A percentile compares a stretch with the other conserved stretches of the same genome.
Evolutionary conservation across 495 filamentous ascomycete species (phyloP).

Genomic region (Oleoguttula mirabilis): DNA sequence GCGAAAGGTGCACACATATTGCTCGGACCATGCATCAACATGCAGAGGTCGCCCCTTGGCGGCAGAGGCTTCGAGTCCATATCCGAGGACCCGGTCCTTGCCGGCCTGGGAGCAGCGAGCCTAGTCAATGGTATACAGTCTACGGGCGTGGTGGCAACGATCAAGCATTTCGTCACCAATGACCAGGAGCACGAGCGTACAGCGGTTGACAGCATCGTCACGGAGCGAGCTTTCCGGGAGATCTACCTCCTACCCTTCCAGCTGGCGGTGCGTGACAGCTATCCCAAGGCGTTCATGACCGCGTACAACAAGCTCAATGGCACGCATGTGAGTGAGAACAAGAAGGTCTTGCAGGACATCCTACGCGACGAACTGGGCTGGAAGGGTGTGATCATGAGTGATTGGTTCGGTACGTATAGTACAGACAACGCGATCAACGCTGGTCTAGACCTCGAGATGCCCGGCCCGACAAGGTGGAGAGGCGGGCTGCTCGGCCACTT

Average conservation of each 20-base stretch:
- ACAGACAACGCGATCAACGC: constrained; percentile 55
- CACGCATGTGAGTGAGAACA: constrained; percentile 54
- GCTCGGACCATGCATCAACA: constrained; percentile 67
- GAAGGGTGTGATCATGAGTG: constrained; percentile 57
- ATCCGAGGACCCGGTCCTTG: constrained; percentile 64
- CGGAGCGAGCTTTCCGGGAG: constrained; percentile 60
- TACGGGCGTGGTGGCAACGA: constrained; percentile 55
- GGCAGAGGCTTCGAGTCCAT: constrained; percentile 71
- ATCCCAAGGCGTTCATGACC: constrained; percentile 60
- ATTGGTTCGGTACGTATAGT: constrained; percentile 62
- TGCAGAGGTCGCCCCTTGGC: constrained; percentile 62
- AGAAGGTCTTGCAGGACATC: constrained; percentile 48
- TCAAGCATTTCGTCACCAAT: constrained; percentile 78
- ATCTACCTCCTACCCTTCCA: constrained; percentile 68
- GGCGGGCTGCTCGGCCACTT: constrained; percentile 48
- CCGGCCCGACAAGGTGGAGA: constrained; percentile 54
- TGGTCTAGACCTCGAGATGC: constrained; percentile 66
- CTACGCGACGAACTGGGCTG: constrained; percentile 61
- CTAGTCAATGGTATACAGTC: constrained; percentile 59
- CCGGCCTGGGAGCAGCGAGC: constrained; percentile 54
- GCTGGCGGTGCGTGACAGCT: constrained; percentile 51
- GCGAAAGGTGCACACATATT: constrained; percentile 60
- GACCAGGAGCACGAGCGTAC: constrained; percentile 65
- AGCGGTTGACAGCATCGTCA: constrained; percentile 54
- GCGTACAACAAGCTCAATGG: constrained; percentile 69